A percentile compares a stretch with the other conserved stretches of the same genome.
These are phyloP conservation scores for Quercus phellos DNA, from an alignment of 331 rosid species.

Conservation along the genomic window DNA sequence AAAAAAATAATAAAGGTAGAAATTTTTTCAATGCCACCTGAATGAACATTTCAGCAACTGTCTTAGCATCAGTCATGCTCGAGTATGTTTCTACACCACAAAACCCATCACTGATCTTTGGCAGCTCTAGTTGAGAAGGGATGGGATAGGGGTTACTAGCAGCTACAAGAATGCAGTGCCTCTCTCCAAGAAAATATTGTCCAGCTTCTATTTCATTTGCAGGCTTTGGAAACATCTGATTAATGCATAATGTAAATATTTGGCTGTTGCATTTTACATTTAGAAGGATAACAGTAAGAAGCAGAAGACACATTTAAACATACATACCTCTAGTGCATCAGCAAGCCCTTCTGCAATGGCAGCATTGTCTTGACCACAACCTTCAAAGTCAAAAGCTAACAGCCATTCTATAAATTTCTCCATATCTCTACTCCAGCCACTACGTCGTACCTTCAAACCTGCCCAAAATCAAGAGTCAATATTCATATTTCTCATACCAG, in stretches of 20 bases:
- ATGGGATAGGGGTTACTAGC: background rate
- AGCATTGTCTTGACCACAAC: background rate
- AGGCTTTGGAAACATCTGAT: conserved; percentile 24
- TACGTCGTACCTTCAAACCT: background rate
- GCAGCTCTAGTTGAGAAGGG: background rate
- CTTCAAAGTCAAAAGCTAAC: background rate
- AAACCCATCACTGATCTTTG: background rate
- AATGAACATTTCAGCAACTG: background rate
- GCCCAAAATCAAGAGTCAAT: too few species aligned
- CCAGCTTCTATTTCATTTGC: background rate
- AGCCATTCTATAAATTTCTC: background rate
- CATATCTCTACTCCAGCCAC: background rate
- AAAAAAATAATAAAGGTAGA: background rate
- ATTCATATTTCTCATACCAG: too few species aligned
- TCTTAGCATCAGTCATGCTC: background rate
- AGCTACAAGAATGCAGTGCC: conserved; percentile 21
- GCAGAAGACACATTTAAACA: background rate
- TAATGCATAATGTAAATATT: background rate
- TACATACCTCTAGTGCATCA: conserved; percentile 14
- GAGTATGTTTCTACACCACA: background rate
- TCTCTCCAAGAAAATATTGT: background rate
- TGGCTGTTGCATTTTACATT: background rate
- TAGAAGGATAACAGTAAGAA: background rate
- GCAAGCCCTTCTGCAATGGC: conserved; percentile 21
- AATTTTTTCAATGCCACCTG: background rate